phyloP scores from a whole-genome alignment of 768 basidiomycete genomes.

The Tylopilus felleus region DNA sequence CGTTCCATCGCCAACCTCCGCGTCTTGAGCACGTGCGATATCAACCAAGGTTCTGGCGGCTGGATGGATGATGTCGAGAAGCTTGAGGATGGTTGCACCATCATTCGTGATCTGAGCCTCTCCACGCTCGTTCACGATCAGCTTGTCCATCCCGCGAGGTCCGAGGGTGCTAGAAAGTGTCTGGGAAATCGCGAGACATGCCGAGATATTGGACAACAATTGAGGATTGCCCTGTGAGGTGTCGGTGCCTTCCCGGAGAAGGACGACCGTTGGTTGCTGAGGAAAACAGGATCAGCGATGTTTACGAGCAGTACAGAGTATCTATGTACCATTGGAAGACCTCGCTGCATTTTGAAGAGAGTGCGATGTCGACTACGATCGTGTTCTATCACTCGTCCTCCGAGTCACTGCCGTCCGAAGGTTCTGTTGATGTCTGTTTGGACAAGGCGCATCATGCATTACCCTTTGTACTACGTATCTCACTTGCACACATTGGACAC shows the following conservation, averaged over 20 bases:
- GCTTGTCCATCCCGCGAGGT: slow-evolving; percentile 97
- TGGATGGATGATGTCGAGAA: slow-evolving; percentile 97
- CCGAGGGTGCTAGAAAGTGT: slow-evolving; percentile 95
- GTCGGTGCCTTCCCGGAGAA: slow-evolving; percentile 94
- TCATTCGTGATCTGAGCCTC: slow-evolving; percentile 99
- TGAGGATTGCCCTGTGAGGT: slow-evolving; percentile 92
- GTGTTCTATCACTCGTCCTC: slow-evolving; percentile 1
- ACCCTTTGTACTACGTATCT: too few species aligned
- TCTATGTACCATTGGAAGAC: slow-evolving; percentile 67
- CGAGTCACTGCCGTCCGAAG: too few species aligned
- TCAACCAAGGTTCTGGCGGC: slow-evolving; percentile 98
- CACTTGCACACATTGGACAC: too few species aligned
- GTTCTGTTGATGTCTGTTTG: slow-evolving; percentile 25
- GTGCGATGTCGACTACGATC: slow-evolving; percentile 10
- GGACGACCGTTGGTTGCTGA: slow-evolving; percentile 96
- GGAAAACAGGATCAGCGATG: slow-evolving; percentile 17
- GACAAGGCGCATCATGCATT: neutral
- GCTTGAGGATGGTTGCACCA: slow-evolving; percentile 96
- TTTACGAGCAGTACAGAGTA: neutral
- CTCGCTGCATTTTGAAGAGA: slow-evolving; percentile 76
- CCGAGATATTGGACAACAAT: slow-evolving; percentile 91
- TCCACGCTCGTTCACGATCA: slow-evolving; percentile 91
- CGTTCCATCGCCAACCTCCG: slow-evolving; percentile 97
- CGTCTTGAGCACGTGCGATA: slow-evolving; percentile 97
- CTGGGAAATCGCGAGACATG: slow-evolving; percentile 90